These are phyloP conservation scores for Adansonia grandidieri DNA, from an alignment of 441 rosid genomes.

Conservation along the genomic window DNA sequence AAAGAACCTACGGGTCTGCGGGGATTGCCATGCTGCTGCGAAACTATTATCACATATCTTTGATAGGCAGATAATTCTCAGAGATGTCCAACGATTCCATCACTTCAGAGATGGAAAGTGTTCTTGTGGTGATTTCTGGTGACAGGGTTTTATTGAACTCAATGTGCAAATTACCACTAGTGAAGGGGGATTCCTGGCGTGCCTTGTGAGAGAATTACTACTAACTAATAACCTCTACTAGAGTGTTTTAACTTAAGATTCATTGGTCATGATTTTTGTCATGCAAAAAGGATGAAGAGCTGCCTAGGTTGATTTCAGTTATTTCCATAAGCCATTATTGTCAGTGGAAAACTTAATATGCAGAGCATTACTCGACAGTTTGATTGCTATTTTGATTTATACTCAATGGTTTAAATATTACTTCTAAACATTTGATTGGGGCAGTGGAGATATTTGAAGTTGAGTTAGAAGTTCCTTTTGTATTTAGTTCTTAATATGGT, in stretches of 20 bases:
- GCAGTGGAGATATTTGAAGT: background rate
- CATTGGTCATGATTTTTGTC: no score
- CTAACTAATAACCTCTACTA: no score
- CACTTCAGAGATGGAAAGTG: conserved; percentile 59
- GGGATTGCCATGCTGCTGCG: conserved; percentile 66
- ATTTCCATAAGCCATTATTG: background rate
- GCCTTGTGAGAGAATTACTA: background rate
- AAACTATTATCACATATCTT: conserved; percentile 53
- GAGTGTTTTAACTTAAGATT: no score
- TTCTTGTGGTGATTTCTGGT: conserved; percentile 71
- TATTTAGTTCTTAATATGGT: background rate
- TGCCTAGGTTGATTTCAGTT: no score
- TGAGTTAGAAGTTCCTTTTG: background rate
- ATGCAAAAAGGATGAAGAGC: no score
- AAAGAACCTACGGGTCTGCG: conserved; percentile 62
- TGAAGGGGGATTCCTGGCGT: background rate
- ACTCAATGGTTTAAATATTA: background rate
- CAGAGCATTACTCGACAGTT: conserved; percentile 4
- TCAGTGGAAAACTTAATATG: background rate
- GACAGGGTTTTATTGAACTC: conserved; percentile 24
- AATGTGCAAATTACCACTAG: background rate
- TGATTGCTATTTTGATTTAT: conserved; percentile 1
- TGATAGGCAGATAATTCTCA: conserved; percentile 55
- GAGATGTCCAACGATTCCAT: conserved; percentile 73
- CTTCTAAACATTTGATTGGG: background rate